Base-by-base conservation (phyloP, 2,329 filamentous ascomycete genomes). In the Hypoxylon rubiginosum region DNA sequence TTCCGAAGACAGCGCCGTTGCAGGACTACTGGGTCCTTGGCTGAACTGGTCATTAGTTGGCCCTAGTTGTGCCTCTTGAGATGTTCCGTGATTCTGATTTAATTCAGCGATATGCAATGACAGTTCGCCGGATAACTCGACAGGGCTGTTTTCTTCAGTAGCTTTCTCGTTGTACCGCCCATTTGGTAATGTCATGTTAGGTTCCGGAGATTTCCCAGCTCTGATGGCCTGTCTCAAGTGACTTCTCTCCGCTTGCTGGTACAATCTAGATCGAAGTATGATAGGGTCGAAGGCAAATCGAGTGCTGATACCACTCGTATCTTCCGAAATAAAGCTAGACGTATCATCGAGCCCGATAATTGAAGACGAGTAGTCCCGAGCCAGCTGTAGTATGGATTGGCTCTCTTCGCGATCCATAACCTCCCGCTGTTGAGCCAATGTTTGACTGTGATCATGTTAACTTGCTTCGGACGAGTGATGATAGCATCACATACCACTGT, bases 311-410 rank as follows among this genome's bases (percentile, higher is more conserved):
- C 36, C 48, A 11, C 21, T 41, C 2, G 67, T 69, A 6, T 50
- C 50, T 13, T 67, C 67, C 13, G 69, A 64, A 8, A 58, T 61
- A 46, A 64, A 62, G 17, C 69, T 70, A 48, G 53, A 30, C 10
- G 48, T 52, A 21, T 66, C 63, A 2, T 67, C 61, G n/a, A 66
- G 62, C 3, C 50, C 61, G n/a, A 62, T 11, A 4, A 69, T 49
- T 1, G 67, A 71, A 11, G 69, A 70, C 15, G 67, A 69, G 48
- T 57, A 62, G 50, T 69, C 64, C 45, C 58, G 28, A 10, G 69
- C 65, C 4, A 64, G 28, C 32, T 32, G 56, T 1, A 70, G 21
- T 19, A 68, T 66, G 2, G 59, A 62, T 26, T 68, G 64, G 11
- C 52, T 71, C 13, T 68, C 62, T 17, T 48, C 21, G 8, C 43